Evolutionary conservation across 169 alveolate species (phyloP).

Genomic region (Plasmodium gonderi): DNA sequence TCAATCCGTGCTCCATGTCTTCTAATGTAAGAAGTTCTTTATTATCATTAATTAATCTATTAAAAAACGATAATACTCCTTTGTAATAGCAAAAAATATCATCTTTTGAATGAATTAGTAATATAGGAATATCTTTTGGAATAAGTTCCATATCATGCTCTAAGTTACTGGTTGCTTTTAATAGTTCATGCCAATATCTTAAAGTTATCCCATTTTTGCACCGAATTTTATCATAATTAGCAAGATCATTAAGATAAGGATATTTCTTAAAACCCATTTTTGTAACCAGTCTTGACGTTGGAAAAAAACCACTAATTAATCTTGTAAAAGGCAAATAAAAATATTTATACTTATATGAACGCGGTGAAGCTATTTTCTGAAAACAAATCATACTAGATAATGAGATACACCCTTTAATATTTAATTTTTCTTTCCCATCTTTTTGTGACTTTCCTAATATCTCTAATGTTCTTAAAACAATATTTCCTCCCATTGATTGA

Average conservation of each 20-base stretch:
- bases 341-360: neutral
- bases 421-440: slow-evolving; percentile 7
- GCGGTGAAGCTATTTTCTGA: slow-evolving; percentile 1
- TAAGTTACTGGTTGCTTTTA: slow-evolving; percentile 75
- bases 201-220: slow-evolving; percentile 14
- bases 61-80: slow-evolving; percentile 13
- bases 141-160: slow-evolving; percentile 6
- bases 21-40: neutral
- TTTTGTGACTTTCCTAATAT: slow-evolving; percentile 12
- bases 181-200: slow-evolving; percentile 32
- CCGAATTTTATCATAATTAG: slow-evolving; percentile 70
- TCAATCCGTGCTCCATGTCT: slow-evolving; percentile 16
- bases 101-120: slow-evolving; percentile 75
- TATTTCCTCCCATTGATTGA: slow-evolving; percentile 81
- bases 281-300: slow-evolving; percentile 25
- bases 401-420: slow-evolving; percentile 77
- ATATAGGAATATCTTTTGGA: slow-evolving; percentile 75
- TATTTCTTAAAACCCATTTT: neutral
- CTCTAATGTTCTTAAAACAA: slow-evolving; percentile 73
- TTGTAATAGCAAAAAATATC: slow-evolving; percentile 53
- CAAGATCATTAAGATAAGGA: neutral
- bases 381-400: slow-evolving; percentile 78
- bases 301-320: slow-evolving; percentile 24
- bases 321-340: slow-evolving; percentile 44
- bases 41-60: neutral